A percentile compares a stretch with the other conserved stretches of the same genome.
Evolutionary conservation across 495 filamentous ascomycete genomes (phyloP).

Genomic region (Penicillium longicatenatum): DNA sequence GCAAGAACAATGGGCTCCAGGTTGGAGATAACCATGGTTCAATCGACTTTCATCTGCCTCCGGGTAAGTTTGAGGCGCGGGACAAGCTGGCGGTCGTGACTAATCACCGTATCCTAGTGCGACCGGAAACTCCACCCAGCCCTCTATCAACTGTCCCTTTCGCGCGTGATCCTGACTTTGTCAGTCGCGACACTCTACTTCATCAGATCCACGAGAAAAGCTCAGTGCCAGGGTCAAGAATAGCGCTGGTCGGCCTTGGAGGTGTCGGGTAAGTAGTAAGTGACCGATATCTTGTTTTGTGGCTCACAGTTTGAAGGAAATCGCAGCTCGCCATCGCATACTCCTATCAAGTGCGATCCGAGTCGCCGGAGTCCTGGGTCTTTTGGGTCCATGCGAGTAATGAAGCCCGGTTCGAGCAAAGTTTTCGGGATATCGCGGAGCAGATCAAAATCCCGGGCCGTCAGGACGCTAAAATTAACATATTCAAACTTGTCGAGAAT

Average conservation of each 20-base stretch:
- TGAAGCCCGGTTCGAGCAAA: conserved; percentile 45
- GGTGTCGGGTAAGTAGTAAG: too few relatives aligned
- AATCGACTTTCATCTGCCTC: background rate
- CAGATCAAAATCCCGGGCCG: conserved; percentile 34
- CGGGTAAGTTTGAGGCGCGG: background rate
- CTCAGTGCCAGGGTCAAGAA: too few relatives aligned
- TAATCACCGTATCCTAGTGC: conserved; percentile 1
- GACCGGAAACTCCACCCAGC: conserved; percentile 16
- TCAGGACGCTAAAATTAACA: conserved; percentile 37
- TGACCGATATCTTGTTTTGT: too few relatives aligned
- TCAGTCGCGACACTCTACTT: too few relatives aligned
- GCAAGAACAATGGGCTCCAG: too few relatives aligned
- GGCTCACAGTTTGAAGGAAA: conserved; percentile 25
- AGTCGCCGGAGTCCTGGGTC: too few relatives aligned
- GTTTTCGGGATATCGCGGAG: conserved; percentile 42
- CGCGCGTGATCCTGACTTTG: too few relatives aligned
- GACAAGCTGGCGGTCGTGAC: conserved; percentile 1
- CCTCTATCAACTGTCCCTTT: conserved; percentile 25
- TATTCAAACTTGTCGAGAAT: conserved; percentile 41
- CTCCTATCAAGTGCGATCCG: too few relatives aligned
- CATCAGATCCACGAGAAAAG: too few relatives aligned
- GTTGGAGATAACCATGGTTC: too few relatives aligned
- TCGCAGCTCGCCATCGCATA: conserved; percentile 43
- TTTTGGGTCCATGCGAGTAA: too few relatives aligned
- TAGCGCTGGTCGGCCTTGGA: too few relatives aligned